These are phyloP conservation scores for Backusella tarrabulga DNA, from an alignment of 192 early-diverging fungal genomes.

Conservation along the genomic window DNA sequence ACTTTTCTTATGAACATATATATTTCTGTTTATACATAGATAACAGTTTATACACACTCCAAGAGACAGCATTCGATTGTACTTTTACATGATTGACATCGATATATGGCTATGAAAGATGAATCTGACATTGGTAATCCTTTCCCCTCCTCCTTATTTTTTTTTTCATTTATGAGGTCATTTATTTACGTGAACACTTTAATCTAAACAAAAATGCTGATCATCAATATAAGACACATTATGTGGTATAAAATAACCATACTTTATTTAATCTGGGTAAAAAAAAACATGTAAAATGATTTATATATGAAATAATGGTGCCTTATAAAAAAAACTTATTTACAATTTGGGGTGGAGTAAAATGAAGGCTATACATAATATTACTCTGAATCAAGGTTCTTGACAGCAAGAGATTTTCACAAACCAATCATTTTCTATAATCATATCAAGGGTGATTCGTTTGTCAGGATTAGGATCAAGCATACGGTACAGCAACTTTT, in stretches of 20 bases:
- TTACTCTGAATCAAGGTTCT: neutral
- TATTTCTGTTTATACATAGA: too few relatives aligned
- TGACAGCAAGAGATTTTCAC: constrained; percentile 13
- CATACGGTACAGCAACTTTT: constrained; percentile 31
- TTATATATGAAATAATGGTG: neutral
- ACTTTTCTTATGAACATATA: too few relatives aligned
- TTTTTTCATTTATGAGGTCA: neutral
- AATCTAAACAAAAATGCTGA: neutral
- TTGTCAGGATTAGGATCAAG: constrained; percentile 23
- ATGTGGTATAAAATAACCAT: neutral
- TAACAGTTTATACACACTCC: neutral
- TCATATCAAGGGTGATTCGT: constrained; percentile 12
- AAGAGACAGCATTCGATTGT: neutral
- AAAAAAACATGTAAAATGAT: neutral
- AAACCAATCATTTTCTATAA: constrained; percentile 30
- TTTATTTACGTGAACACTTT: neutral
- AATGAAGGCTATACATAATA: neutral
- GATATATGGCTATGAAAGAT: neutral
- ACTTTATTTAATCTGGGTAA: neutral
- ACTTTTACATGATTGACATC: neutral
- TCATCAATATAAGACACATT: neutral
- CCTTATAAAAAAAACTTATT: neutral
- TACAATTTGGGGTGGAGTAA: neutral
- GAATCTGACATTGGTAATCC: neutral
- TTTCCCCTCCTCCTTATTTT: neutral